These are phyloP conservation scores for Ceratocystis huliohia DNA, from an alignment of 2,329 filamentous ascomycete genomes.

Conservation along the genomic window DNA sequence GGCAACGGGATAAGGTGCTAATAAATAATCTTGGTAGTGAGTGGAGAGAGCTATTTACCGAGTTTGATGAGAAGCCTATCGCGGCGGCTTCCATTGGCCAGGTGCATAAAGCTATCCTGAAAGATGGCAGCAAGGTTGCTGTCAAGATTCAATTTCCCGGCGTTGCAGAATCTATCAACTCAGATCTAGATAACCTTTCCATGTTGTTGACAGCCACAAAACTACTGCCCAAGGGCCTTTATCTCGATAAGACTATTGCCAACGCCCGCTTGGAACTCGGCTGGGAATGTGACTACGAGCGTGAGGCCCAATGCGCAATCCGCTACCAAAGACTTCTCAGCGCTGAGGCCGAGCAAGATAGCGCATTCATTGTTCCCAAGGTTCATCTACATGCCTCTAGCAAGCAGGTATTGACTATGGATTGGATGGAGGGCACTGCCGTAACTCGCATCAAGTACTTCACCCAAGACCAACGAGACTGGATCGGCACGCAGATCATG, in stretches of 20 bases:
- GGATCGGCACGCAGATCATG: slow-evolving; percentile 90
- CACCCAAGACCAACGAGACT: slow-evolving; percentile 74
- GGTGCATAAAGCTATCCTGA: slow-evolving; percentile 74
- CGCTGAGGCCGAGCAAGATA: slow-evolving; percentile 37
- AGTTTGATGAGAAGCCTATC: slow-evolving; percentile 83
- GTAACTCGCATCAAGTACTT: slow-evolving; percentile 71
- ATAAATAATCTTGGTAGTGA: slow-evolving; percentile 62
- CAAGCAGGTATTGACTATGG: slow-evolving; percentile 80
- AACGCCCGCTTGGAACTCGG: slow-evolving; percentile 84
- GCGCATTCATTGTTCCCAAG: slow-evolving; percentile 66
- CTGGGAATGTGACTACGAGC: slow-evolving; percentile 93
- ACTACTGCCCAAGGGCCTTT: slow-evolving; percentile 80
- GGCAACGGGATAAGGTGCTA: slow-evolving; percentile 78
- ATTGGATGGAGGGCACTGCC: slow-evolving; percentile 73
- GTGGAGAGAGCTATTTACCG: slow-evolving; percentile 71
- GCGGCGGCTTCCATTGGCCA: slow-evolving; percentile 95
- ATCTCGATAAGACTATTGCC: slow-evolving; percentile 91
- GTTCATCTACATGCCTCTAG: slow-evolving; percentile 71
- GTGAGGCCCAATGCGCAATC: slow-evolving; percentile 69
- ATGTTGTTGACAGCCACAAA: slow-evolving; percentile 82
- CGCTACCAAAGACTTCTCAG: slow-evolving; percentile 65
- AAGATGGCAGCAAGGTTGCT: slow-evolving; percentile 63
- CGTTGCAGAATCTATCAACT: slow-evolving; percentile 90
- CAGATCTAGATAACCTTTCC: slow-evolving; percentile 85
- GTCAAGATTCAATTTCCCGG: slow-evolving; percentile 98